phyloP scores from a whole-genome alignment of 2,329 filamentous ascomycete genomes.

The Colletotrichum cordylinicola region DNA sequence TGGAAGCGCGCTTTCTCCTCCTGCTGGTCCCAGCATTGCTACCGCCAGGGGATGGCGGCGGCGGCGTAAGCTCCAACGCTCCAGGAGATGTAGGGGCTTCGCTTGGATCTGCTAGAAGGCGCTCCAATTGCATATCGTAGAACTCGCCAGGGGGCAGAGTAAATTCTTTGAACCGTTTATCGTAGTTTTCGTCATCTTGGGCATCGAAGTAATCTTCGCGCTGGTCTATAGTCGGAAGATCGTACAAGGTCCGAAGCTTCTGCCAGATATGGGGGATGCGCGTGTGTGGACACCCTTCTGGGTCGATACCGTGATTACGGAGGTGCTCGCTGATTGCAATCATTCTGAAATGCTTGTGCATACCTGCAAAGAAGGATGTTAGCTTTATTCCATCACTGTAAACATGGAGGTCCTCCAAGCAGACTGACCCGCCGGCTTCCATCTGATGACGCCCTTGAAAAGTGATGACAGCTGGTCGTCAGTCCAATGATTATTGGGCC shows the following conservation, averaged over 20 bases:
- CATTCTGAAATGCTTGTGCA: slow-evolving; percentile 95
- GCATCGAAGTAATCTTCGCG: slow-evolving; percentile 69
- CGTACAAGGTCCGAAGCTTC: slow-evolving; percentile 84
- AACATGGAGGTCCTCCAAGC: not conserved
- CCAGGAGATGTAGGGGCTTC: slow-evolving; percentile 55
- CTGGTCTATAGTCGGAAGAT: slow-evolving; percentile 85
- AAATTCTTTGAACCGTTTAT: slow-evolving; percentile 71
- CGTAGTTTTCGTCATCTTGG: slow-evolving; percentile 62
- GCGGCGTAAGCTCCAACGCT: slow-evolving; percentile 42
- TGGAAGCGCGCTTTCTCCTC: slow-evolving; percentile 52
- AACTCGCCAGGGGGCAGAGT: slow-evolving; percentile 59
- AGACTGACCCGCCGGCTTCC: slow-evolving; percentile 87
- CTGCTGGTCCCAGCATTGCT: slow-evolving; percentile 23
- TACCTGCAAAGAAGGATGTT: slow-evolving; percentile 57
- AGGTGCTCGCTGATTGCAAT: slow-evolving; percentile 83
- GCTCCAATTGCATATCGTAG: slow-evolving; percentile 51
- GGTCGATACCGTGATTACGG: slow-evolving; percentile 80
- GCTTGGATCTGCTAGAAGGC: slow-evolving; percentile 48
- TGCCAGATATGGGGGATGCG: slow-evolving; percentile 91
- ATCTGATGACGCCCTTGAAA: slow-evolving; percentile 90
- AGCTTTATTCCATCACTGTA: slow-evolving; percentile 22
- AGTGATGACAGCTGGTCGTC: slow-evolving; percentile 94
- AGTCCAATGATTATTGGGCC: slow-evolving; percentile 80
- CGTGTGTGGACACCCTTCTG: slow-evolving; percentile 76
- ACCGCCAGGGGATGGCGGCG: slow-evolving; percentile 20